Percentiles rank a stretch among this genome's conserved stretches.
These are phyloP conservation scores for Ceratobasidium theobromae DNA, from an alignment of 1,284 basidiomycete species.

Conservation along the genomic window DNA sequence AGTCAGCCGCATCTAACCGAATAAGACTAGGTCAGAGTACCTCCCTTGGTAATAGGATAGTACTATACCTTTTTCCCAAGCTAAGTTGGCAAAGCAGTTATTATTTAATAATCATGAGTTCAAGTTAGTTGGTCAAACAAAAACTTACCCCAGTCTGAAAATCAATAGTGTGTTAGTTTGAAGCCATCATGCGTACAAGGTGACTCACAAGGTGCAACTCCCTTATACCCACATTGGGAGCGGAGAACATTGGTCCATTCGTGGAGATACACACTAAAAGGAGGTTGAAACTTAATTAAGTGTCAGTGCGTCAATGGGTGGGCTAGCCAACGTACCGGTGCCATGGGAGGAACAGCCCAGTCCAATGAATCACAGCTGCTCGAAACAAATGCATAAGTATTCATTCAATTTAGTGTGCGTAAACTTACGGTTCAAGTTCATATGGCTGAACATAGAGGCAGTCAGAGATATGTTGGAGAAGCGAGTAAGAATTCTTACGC, in stretches of 20 bases:
- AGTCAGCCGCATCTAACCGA: neutral
- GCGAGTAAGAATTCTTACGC: neutral
- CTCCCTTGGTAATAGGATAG: neutral
- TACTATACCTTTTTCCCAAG: conserved; percentile 5
- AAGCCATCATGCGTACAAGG: neutral
- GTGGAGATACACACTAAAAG: conserved; percentile 3
- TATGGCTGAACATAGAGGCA: neutral
- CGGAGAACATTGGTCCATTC: conserved; percentile 15
- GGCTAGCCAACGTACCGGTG: neutral
- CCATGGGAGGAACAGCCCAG: neutral
- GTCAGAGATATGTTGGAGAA: neutral
- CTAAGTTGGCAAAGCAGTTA: neutral
- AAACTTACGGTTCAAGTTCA: neutral
- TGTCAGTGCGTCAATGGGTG: neutral
- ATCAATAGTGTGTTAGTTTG: neutral
- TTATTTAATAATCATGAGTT: neutral
- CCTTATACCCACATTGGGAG: conserved; percentile 6
- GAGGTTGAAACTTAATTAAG: neutral
- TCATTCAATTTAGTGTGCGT: neutral
- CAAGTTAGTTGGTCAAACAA: neutral
- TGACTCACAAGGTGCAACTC: neutral
- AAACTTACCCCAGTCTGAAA: neutral
- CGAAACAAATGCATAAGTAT: neutral
- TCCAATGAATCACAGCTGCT: neutral
- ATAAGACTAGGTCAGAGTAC: neutral